These are phyloP conservation scores for Chrysochromulina tobinii DNA, from an alignment of 78 protist genomes.

Conservation along the genomic window DNA sequence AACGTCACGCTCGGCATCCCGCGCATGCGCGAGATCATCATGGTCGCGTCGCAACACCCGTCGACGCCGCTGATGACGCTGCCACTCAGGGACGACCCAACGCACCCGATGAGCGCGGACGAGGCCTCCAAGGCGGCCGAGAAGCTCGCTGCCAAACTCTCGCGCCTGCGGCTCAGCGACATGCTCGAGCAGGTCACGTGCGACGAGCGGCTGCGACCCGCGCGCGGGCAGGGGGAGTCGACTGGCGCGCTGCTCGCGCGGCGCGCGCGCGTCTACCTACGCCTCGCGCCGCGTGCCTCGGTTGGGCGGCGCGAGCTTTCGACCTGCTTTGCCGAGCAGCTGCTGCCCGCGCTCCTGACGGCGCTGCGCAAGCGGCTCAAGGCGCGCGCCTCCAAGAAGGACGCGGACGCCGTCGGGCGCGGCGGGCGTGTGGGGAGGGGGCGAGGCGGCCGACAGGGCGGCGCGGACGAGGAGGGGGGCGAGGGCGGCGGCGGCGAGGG, in stretches of 20 bases:
- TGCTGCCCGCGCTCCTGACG: background rate
- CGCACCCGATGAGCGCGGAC: background rate
- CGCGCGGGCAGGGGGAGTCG: background rate
- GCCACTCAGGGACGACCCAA: background rate
- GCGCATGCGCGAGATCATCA: slow-evolving; percentile 89
- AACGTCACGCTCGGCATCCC: slow-evolving; percentile 94
- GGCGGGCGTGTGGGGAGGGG: background rate
- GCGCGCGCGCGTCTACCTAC: background rate
- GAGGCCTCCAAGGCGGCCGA: background rate
- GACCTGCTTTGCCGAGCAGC: background rate
- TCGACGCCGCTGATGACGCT: slow-evolving; percentile 62
- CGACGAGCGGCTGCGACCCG: background rate
- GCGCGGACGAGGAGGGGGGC: background rate
- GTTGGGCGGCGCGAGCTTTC: background rate
- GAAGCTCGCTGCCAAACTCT: background rate
- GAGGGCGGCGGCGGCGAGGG: background rate
- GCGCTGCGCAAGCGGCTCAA: background rate
- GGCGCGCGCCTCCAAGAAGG: no score
- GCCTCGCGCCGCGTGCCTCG: background rate
- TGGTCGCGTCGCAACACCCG: slow-evolving; percentile 73
- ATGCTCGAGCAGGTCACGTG: background rate
- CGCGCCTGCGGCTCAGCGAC: background rate
- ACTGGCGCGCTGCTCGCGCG: background rate
- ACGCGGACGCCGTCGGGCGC: no score
- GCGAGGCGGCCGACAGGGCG: background rate